Evolutionary conservation across 176 grass and related monocot species (phyloP).

Genomic region (Carex littledalei): DNA sequence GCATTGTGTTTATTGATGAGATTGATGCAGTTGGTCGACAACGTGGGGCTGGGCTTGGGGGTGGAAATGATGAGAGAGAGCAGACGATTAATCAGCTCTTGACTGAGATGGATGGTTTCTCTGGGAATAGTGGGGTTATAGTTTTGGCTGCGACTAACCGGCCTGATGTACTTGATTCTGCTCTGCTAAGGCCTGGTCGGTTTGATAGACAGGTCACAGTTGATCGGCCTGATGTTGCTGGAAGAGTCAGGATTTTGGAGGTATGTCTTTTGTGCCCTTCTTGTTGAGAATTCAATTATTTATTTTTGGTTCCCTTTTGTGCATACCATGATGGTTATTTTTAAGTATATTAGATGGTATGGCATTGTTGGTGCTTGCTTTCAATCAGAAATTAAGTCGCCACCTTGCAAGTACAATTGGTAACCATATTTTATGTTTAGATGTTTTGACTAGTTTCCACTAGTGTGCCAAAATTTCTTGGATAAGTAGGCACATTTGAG

Average conservation of each 20-base stretch:
- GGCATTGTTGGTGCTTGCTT: not conserved
- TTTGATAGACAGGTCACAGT: slow-evolving; percentile 96
- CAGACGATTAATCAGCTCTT: slow-evolving; percentile 98
- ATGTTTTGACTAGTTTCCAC: not conserved
- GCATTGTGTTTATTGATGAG: slow-evolving; percentile 98
- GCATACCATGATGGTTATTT: not conserved
- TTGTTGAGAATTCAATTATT: not conserved
- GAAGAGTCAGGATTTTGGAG: slow-evolving; percentile 82
- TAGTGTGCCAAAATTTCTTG: not conserved
- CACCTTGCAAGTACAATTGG: not conserved
- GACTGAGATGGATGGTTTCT: slow-evolving; percentile 96
- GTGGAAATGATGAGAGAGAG: slow-evolving; percentile 94
- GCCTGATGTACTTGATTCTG: slow-evolving; percentile 67
- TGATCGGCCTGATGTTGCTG: slow-evolving; percentile 84
- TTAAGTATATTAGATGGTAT: not conserved
- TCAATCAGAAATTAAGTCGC: not conserved
- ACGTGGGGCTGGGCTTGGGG: slow-evolving; percentile 82
- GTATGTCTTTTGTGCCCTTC: not conserved
- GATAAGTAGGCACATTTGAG: not conserved
- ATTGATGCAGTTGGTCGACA: slow-evolving; percentile 91
- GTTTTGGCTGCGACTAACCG: slow-evolving; percentile 88
- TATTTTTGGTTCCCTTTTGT: not conserved
- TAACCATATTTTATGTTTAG: not conserved
- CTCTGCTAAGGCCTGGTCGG: slow-evolving; percentile 65
- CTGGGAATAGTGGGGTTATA: slow-evolving; percentile 91